These are phyloP conservation scores for Aspergillus affinis DNA, from an alignment of 495 filamentous ascomycete species.

Conservation along the genomic window DNA sequence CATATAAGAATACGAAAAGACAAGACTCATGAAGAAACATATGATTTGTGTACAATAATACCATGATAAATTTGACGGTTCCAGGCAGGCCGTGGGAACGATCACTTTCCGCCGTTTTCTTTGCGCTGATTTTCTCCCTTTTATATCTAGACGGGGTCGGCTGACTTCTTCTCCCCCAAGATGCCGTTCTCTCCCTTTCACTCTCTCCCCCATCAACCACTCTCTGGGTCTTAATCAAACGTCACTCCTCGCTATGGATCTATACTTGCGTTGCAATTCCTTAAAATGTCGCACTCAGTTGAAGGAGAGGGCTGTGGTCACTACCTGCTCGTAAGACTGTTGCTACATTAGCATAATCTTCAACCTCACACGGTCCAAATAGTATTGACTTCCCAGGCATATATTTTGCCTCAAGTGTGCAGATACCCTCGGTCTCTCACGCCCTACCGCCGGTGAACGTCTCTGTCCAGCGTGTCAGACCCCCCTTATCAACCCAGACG, in stretches of 20 bases:
- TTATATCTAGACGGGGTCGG: too few species aligned
- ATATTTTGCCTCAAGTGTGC: conserved; percentile 83
- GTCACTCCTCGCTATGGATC: conserved; percentile 57
- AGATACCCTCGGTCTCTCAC: conserved; percentile 62
- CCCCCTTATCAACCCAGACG: conserved; percentile 68
- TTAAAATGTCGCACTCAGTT: conserved; percentile 76
- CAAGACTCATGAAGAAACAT: conserved; percentile 6
- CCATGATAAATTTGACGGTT: conserved; percentile 7
- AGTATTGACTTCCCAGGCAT: conserved; percentile 56
- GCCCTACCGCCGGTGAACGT: conserved; percentile 52
- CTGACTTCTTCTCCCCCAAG: neutral
- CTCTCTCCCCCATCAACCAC: neutral
- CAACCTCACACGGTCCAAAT: neutral
- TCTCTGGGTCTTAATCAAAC: neutral
- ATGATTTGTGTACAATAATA: conserved; percentile 19
- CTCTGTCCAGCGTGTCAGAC: conserved; percentile 83
- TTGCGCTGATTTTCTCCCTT: too few species aligned
- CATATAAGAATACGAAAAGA: conserved; percentile 11
- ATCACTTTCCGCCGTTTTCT: neutral
- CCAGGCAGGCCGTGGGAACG: neutral
- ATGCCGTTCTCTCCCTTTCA: neutral
- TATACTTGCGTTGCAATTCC: conserved; percentile 74
- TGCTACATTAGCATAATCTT: conserved; percentile 3
- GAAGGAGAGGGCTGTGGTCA: conserved; percentile 77
- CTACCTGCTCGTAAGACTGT: conserved; percentile 73